Evolutionary conservation across 768 basidiomycete genomes (phyloP).

Genomic region (Aureoboletus auriporus): DNA sequence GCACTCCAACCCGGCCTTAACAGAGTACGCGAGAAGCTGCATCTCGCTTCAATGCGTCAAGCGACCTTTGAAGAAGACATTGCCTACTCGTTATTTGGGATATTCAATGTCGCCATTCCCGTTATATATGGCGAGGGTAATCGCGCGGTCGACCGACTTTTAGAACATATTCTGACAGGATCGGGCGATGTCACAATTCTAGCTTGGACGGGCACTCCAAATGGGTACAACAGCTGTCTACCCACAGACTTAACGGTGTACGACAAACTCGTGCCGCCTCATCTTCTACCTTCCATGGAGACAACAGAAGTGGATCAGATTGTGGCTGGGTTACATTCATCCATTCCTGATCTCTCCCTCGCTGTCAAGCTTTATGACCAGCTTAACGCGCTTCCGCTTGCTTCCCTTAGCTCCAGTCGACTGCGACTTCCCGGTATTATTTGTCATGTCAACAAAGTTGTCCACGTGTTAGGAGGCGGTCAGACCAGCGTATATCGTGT

Average conservation of each 20-base stretch:
- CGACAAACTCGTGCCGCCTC: too few species aligned
- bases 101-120: too few species aligned
- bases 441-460: neutral
- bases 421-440: constrained; percentile 3
- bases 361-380: neutral
- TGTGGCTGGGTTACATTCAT: too few species aligned
- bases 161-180: too few species aligned
- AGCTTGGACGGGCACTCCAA: constrained; percentile 12
- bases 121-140: too few species aligned
- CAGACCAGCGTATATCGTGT: neutral
- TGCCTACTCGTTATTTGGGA: neutral
- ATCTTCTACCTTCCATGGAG: too few species aligned
- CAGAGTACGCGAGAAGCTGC: constrained; percentile 16
- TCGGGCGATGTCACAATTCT: constrained; percentile 7
- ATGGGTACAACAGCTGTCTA: constrained; percentile 5
- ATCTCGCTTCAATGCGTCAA: constrained; percentile 7
- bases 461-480: neutral
- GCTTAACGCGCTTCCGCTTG: neutral
- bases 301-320: too few species aligned
- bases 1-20: neutral
- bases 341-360: neutral
- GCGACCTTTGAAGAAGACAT: constrained; percentile 7
- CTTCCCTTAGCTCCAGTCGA: neutral
- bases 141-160: too few species aligned
- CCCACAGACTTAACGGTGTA: neutral